Evolutionary conservation across 2,329 filamentous ascomycete genomes (phyloP).

Genomic region (Cordyceps pruinosa): DNA sequence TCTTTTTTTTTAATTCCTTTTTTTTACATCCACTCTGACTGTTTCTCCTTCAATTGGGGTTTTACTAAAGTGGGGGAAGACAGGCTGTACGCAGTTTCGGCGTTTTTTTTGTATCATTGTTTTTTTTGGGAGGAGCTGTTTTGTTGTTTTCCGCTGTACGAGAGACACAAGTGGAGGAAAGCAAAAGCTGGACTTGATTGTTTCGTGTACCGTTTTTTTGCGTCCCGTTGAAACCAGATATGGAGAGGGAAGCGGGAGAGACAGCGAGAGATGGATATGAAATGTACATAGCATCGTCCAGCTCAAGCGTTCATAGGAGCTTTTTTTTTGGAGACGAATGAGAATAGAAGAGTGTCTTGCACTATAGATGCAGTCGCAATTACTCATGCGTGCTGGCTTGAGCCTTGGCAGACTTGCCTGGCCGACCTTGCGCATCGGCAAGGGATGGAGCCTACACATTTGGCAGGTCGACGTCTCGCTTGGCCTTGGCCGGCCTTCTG

Average conservation of each 20-base stretch:
- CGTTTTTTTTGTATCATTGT: background rate
- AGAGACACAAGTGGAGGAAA: background rate
- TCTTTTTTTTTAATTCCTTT: background rate
- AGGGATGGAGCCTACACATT: too few relatives aligned
- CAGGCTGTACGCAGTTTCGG: background rate
- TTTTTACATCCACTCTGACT: constrained; percentile 3
- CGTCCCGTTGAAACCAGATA: background rate
- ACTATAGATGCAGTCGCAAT: background rate
- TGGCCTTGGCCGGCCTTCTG: too few relatives aligned
- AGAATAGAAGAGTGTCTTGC: constrained; percentile 5
- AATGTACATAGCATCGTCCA: constrained; percentile 12
- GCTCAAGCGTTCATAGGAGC: background rate
- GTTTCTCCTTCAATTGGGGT: background rate
- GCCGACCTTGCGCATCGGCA: too few relatives aligned
- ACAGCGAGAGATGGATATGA: constrained; percentile 6
- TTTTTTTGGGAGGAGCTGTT: background rate
- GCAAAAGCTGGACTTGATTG: background rate
- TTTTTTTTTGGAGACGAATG: constrained; percentile 5
- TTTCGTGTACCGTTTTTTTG: background rate
- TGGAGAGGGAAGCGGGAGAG: background rate
- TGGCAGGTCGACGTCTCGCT: too few relatives aligned
- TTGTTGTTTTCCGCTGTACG: background rate
- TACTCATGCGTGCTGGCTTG: background rate
- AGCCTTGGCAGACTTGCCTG: too few relatives aligned
- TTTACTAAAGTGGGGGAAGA: background rate